A percentile compares a stretch with the other conserved stretches of the same genome.
Conservation (phyloP, 805 yeast species). For the Starmerella cellae region DNA sequence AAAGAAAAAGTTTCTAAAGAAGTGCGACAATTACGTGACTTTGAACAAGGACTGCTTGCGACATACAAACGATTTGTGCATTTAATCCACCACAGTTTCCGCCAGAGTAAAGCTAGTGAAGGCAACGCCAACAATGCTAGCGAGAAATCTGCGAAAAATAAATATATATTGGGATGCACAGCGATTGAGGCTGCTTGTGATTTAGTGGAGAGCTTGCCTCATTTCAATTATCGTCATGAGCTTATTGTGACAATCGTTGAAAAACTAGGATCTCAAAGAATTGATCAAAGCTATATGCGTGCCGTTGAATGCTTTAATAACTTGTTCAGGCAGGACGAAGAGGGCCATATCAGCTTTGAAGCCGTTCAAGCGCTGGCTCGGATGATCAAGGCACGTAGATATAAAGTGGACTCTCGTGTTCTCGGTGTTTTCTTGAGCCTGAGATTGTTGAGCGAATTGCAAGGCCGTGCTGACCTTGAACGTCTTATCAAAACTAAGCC, state of each 20-base stretch:
- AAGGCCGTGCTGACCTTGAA: slow-evolving; percentile 29
- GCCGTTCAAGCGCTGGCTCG: slow-evolving; percentile 54
- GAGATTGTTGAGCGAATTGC: slow-evolving; percentile 30
- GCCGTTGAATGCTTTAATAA: slow-evolving; percentile 55
- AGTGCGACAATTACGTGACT: slow-evolving; percentile 58
- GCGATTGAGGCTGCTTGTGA: slow-evolving; percentile 74
- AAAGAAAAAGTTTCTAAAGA: slow-evolving; percentile 75
- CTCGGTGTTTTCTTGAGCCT: slow-evolving; percentile 59
- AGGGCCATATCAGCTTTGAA: slow-evolving; percentile 71
- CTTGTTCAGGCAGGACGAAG: slow-evolving; percentile 62
- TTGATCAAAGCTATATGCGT: slow-evolving; percentile 38
- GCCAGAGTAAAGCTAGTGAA: slow-evolving; percentile 27
- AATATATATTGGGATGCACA: slow-evolving; percentile 23
- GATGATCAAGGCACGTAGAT: slow-evolving; percentile 59
- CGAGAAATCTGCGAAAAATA: not conserved
- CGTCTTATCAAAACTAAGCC: slow-evolving; percentile 36
- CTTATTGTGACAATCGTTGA: slow-evolving; percentile 53
- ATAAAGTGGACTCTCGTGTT: slow-evolving; percentile 71
- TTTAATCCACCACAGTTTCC: slow-evolving; percentile 34
- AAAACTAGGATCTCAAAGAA: slow-evolving; percentile 44
- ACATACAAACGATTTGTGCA: slow-evolving; percentile 59
- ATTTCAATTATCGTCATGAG: slow-evolving; percentile 73
- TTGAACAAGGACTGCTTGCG: slow-evolving; percentile 63
- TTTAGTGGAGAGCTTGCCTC: slow-evolving; percentile 49
- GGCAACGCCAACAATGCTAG: not conserved